Evolutionary conservation across 768 basidiomycete genomes (phyloP), one percentile per base, ranked within the genome.

Genomic region (Trichaptum fuscoviolaceum): DNA sequence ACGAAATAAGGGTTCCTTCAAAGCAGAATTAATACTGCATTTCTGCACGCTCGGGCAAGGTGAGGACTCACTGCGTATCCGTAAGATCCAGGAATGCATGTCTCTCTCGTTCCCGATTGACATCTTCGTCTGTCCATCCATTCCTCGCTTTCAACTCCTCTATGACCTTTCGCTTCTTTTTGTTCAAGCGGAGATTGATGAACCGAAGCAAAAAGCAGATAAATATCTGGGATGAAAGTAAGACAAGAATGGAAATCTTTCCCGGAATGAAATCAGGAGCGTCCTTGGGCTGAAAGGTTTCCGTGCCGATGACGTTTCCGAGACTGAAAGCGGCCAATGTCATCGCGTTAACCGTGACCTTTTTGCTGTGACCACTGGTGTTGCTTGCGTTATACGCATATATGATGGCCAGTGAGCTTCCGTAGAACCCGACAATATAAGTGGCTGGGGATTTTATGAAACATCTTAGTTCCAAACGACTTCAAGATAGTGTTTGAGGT

Each of bases 221-320:
- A n/a, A 71, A 71, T 0, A 73, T 67, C 30, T 73, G 72, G 10
- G 65, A 34, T 10, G 67, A 58, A n/a, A 74, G 69, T 10, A 76
- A 69, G 42, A 76, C 72, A 35, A 75, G 73, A 63, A 79, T 74
- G 9, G 75, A 63, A 25, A 76, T 69, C 68, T 80, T 78, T 62
- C 78, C 76, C 1, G 76, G 77, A 10, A 74, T 70, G 66, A 78
- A 78, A 8, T 63, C 64, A 0, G 72, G 72, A 6, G 72, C 71
- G 58, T 72, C 72, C 10, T 72, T 63, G 6, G 72, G 70, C 1
- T 69, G 72, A 58, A 76, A 73, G 25, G 76, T 72, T 63, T 69
- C 67, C 8, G 71, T 70, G 3, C 73, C 77, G 26, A 71, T 52
- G 60, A 73, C 65, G 63, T 74, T 76, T 1, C 73, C 68, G 7